Base-by-base conservation (phyloP, 148 eudicot genomes). In the Chenopodium quinoa region DNA sequence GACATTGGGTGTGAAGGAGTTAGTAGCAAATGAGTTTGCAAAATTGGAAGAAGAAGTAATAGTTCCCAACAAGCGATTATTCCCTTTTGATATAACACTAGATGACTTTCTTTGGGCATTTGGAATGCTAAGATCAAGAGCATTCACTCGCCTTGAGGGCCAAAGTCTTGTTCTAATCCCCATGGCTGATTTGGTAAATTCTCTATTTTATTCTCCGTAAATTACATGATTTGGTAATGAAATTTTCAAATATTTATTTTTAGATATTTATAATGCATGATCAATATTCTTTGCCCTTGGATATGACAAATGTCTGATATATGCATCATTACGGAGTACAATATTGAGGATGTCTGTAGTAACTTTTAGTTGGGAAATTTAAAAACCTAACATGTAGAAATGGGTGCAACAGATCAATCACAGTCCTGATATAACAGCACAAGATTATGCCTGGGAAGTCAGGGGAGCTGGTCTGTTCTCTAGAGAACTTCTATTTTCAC, bases 51-150 rank as follows among this genome's bases (percentile, higher is more conserved):
- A 92, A 78, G 89, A 94, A 82, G 88, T 97, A 75, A 81, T 93
- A 80, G 87, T 90, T 74, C 88, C 88, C 63, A 75, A 96, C 84
- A 87, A 88, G 90, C 80, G 86, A 85, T 97, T 97, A 64, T 97
- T 97, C 83, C 97, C 95, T 58, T 88, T 84, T 72, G 86, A 89
- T 27, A 76, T 97, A 86, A 90, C 94, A 67, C 70, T 85, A 20
- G 92, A 94, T 48, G 98, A 97, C 83, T 97, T 94, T 89, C 76
- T 92, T 20, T 97, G 99, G 99, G 98, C 97, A 34, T 97, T 97
- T 83, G 99, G 98, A 75, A 92, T 94, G 78, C 90, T 94, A 82
- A 88, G 97, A 85, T 97, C 99, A 72, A 89, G 98, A 83, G 99
- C 97, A 71, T 97, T 94, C 82, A 92, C 98, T 64, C 94, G 95